These are phyloP conservation scores for Dioscorea cayenensis DNA, from an alignment of 116 monocot genomes.

Conservation along the genomic window DNA sequence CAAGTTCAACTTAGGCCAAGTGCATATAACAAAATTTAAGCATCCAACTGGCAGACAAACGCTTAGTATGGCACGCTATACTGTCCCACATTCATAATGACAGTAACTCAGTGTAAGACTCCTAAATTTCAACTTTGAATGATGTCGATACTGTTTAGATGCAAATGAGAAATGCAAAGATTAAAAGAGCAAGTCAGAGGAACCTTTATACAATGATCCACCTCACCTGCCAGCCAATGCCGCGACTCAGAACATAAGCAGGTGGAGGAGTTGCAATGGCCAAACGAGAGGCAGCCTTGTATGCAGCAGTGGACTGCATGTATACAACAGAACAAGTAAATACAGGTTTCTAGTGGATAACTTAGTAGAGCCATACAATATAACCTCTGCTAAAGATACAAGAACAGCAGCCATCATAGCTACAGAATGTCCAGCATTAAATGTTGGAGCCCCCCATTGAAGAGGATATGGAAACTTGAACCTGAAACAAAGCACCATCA, in stretches of 20 bases:
- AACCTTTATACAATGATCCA: not conserved
- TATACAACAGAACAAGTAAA: not conserved
- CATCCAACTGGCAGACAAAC: no score
- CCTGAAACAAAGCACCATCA: conserved; percentile 30
- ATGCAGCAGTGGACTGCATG: conserved; percentile 80
- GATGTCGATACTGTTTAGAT: no score
- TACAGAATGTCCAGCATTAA: conserved; percentile 79
- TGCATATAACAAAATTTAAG: no score
- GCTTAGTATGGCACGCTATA: no score
- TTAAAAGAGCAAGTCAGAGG: not conserved
- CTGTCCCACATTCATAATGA: no score
- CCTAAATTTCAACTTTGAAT: no score
- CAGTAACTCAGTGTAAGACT: no score
- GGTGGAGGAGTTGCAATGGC: conserved; percentile 94
- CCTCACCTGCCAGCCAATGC: conserved; percentile 92
- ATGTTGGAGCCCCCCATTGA: conserved; percentile 93
- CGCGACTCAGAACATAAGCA: conserved; percentile 88
- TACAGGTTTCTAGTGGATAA: not conserved
- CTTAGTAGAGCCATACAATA: not conserved
- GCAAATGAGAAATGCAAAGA: not conserved
- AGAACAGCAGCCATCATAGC: conserved; percentile 86
- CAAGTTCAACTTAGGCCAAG: no score
- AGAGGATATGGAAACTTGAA: conserved; percentile 85
- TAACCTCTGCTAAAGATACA: conserved; percentile 60
- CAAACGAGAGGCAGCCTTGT: conserved; percentile 70